These are phyloP conservation scores for Clonostachys solani DNA, from an alignment of 2,329 filamentous ascomycete species.

Conservation along the genomic window DNA sequence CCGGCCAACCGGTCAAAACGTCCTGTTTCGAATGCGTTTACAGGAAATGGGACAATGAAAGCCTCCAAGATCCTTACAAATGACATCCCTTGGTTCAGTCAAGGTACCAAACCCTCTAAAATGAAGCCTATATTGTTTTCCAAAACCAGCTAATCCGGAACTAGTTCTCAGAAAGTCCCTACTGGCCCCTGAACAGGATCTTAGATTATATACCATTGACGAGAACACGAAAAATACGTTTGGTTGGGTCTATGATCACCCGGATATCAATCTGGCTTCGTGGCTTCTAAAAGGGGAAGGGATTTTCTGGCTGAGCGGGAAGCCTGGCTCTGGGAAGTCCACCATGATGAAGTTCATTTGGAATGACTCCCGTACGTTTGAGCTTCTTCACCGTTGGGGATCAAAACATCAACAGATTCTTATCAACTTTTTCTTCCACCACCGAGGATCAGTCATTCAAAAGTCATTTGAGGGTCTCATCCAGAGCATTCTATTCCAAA, in stretches of 20 bases:
- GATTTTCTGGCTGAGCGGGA: constrained; percentile 9
- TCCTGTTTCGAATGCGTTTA: no score
- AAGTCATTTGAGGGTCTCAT: constrained; percentile 1
- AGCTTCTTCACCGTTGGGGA: not conserved
- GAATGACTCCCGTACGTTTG: not conserved
- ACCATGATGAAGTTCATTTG: constrained; percentile 27
- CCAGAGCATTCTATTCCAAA: not conserved
- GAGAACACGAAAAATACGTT: not conserved
- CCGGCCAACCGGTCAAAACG: no score
- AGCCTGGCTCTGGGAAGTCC: constrained; percentile 28
- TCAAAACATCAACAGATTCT: not conserved
- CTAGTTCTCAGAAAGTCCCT: no score
- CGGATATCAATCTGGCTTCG: not conserved
- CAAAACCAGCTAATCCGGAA: no score
- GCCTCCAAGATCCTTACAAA: no score
- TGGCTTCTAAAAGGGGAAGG: not conserved
- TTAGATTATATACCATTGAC: not conserved
- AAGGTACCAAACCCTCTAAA: no score
- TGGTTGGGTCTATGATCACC: not conserved
- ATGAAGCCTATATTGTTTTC: no score
- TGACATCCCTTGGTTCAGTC: no score
- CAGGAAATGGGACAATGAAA: no score
- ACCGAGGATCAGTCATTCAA: not conserved
- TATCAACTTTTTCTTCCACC: not conserved
- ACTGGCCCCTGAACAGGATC: no score